Evolutionary conservation across 495 filamentous ascomycete species (phyloP), one percentile per base, ranked within the genome.

Genomic region (Daldinia decipiens): DNA sequence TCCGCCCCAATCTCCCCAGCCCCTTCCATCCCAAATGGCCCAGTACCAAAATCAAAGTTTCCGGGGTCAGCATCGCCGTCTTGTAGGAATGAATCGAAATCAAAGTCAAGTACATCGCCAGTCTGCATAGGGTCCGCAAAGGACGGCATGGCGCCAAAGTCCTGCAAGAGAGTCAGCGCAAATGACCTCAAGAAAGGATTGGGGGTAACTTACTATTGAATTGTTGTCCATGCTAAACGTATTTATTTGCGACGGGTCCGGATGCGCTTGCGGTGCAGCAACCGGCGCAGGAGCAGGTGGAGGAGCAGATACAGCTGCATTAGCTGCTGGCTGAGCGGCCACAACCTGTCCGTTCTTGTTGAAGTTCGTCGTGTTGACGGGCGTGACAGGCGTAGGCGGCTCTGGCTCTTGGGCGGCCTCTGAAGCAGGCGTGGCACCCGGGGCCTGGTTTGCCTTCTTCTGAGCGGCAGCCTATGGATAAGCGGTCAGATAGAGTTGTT

Each of bases 81-180:
- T 31, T 87, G 82, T n/a, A 98, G 82, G 87, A 98, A 98, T 0
- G 92, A 93, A 79, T 98, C 95, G 78, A 98, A 98, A 79, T 98
- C 95, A 71, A 98, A 98, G 72, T 92, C 91, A 54, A 98, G 82
- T n/a, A 96, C 90, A 77, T 94, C 86, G 51, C 82, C 81, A 31
- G 84, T 87, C 59, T 87, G 84, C 73, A 91, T 79, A 5, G 83
- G 81, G 57, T 85, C 81, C 71, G 83, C 84, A 74, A 93, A 92
- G 60, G 90, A 88, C 75, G 92, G 83, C 47, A 63, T 24, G 53
- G 34, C 34, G 12, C 38, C 52, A 31, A 83, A 82, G 38, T 79
- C 76, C 79, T 80, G 57, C 21, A 5, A 9, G 26, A 9, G 21
- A n/a, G 53, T 74, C 17, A 74, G 75, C 70, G 54, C 53, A 39